phyloP scores from a whole-genome alignment of 2,329 filamentous ascomycete genomes.

The Tetracladium maxilliforme region DNA sequence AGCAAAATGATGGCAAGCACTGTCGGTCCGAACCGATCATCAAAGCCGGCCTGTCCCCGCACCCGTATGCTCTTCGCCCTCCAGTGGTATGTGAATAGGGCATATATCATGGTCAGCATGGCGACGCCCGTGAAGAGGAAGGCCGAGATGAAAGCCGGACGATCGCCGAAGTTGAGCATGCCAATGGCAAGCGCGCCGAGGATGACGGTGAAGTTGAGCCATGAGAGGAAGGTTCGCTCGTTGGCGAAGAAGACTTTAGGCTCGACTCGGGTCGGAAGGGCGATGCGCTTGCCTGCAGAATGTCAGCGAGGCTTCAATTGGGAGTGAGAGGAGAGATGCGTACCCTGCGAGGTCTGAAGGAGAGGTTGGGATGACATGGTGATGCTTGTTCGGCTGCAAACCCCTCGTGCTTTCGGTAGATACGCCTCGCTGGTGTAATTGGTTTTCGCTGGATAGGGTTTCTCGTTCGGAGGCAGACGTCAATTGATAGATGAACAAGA shows the following conservation, averaged over 20 bases:
- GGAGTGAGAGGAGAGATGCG: conserved; percentile 10
- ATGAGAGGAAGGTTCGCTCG: conserved; percentile 96
- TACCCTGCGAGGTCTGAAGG: conserved; percentile 85
- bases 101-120: conserved; percentile 92
- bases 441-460: too few species aligned
- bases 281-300: conserved; percentile 80
- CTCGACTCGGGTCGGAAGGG: conserved; percentile 92
- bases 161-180: conserved; percentile 95
- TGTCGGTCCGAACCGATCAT: conserved; percentile 89
- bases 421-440: too few species aligned
- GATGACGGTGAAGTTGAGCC: conserved; percentile 99
- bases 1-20: conserved; percentile 76
- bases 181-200: conserved; percentile 92
- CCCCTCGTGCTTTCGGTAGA: too few species aligned
- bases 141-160: conserved; percentile 83
- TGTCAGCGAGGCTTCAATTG: conserved; percentile 2
- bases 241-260: conserved; percentile 99
- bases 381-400: too few species aligned
- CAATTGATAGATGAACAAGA: too few species aligned
- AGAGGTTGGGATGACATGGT: conserved; percentile 93
- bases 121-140: conserved; percentile 89
- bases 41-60: conserved; percentile 87
- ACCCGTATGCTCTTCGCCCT: conserved; percentile 82
- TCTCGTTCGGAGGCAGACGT: too few species aligned
- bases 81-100: conserved; percentile 93